Evolutionary conservation across 1,139 yeast species (phyloP).

Genomic region (Wickerhamomyces sp.): DNA sequence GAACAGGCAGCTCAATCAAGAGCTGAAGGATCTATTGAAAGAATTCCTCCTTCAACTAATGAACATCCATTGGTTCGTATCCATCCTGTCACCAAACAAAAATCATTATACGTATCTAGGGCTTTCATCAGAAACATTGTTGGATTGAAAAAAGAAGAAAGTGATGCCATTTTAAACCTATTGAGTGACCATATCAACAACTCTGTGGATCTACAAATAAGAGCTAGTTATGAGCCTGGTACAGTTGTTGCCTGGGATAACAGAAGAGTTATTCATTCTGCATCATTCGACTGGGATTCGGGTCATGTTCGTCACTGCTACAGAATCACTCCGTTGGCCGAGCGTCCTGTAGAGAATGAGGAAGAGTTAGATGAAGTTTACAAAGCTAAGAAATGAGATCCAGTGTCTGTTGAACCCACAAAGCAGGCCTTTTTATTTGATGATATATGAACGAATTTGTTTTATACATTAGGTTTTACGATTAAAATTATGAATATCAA

Average conservation of each 20-base stretch:
- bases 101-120: conserved; percentile 53
- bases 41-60: conserved; percentile 55
- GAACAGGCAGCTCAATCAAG: conserved; percentile 61
- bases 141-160: conserved; percentile 63
- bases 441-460: too few relatives aligned
- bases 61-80: conserved; percentile 65
- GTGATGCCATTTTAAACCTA: conserved; percentile 49
- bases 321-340: conserved; percentile 62
- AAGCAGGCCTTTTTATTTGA: background rate
- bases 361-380: conserved; percentile 21
- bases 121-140: conserved; percentile 60
- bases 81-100: conserved; percentile 65
- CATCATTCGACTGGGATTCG: conserved; percentile 58
- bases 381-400: conserved; percentile 2
- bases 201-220: conserved; percentile 49
- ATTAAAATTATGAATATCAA: background rate
- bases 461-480: background rate
- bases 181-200: conserved; percentile 47
- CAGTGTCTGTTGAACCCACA: background rate
- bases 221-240: conserved; percentile 54
- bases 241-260: conserved; percentile 75
- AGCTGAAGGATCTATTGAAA: conserved; percentile 54
- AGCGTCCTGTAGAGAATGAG: conserved; percentile 22
- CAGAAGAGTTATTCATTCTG: conserved; percentile 60
- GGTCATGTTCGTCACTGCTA: conserved; percentile 60